A percentile compares a stretch with the other conserved stretches of the same genome.
phyloP scores from a whole-genome alignment of 495 filamentous ascomycete species.

The Talaromyces nanjingensis region DNA sequence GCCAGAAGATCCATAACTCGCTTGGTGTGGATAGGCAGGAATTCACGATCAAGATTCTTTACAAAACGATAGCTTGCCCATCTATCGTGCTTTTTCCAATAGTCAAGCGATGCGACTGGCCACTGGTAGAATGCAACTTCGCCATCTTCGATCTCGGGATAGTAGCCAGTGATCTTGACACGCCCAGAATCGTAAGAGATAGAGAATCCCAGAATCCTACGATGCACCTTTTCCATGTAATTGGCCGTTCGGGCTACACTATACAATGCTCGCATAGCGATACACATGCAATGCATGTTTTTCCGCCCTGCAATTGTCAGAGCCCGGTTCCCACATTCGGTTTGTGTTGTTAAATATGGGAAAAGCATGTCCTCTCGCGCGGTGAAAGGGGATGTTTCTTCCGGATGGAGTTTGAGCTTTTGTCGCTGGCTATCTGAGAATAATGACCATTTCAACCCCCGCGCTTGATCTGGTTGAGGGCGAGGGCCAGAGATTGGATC shows the following conservation, averaged over 20 bases:
- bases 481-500: slow-evolving; percentile 3
- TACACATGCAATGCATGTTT: slow-evolving; percentile 32
- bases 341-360: too few relatives aligned
- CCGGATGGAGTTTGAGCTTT: too few relatives aligned
- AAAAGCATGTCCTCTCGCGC: too few relatives aligned
- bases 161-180: slow-evolving; percentile 25
- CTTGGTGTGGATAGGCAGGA: not conserved
- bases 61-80: not conserved
- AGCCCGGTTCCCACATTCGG: too few relatives aligned
- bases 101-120: not conserved
- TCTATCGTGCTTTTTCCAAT: not conserved
- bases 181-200: slow-evolving; percentile 32
- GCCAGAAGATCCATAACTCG: not conserved
- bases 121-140: slow-evolving; percentile 14
- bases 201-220: slow-evolving; percentile 34
- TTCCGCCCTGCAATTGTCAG: slow-evolving; percentile 1
- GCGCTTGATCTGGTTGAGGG: slow-evolving; percentile 15
- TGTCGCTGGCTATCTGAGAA: too few relatives aligned
- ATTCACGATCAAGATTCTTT: not conserved
- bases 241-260: slow-evolving; percentile 24
- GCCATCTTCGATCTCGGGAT: slow-evolving; percentile 16
- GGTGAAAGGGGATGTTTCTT: too few relatives aligned
- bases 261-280: slow-evolving; percentile 28
- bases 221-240: slow-evolving; percentile 30
- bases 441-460: not conserved